phyloP scores from a whole-genome alignment of 345 rosid genomes.

The Eucalyptus curtisii region DNA sequence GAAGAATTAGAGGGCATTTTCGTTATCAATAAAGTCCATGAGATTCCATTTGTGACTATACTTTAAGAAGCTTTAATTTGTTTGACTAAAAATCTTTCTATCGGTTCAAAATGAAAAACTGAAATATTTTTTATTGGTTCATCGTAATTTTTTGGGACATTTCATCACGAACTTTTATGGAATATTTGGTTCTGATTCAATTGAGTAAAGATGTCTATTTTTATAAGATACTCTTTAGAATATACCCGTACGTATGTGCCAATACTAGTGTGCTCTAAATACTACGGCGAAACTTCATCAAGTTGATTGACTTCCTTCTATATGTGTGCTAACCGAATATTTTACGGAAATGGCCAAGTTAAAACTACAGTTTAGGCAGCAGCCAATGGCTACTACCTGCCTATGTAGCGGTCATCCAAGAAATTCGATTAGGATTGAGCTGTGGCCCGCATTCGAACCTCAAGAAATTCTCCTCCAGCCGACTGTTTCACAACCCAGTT shows the following conservation, averaged over 20 bases:
- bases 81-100: not conserved
- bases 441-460: accelerated
- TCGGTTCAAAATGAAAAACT: not conserved
- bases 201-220: not conserved
- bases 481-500: not conserved
- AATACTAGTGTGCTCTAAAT: not conserved
- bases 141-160: not conserved
- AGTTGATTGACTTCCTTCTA: not conserved
- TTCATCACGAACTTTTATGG: not conserved
- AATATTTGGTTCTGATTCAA: not conserved
- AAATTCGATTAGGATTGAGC: not conserved
- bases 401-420: not conserved
- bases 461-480: not conserved
- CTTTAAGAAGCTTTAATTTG: not conserved
- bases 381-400: not conserved
- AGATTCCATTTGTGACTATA: not conserved
- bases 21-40: not conserved
- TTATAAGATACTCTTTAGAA: not conserved
- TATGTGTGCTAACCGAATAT: not conserved
- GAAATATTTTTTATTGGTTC: not conserved
- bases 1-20: not conserved
- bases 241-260: accelerated
- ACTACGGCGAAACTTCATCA: not conserved
- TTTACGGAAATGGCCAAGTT: too few relatives aligned
- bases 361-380: not conserved